Base-by-base conservation (phyloP, 441 rosid species). In the Syzygium malaccense region DNA sequence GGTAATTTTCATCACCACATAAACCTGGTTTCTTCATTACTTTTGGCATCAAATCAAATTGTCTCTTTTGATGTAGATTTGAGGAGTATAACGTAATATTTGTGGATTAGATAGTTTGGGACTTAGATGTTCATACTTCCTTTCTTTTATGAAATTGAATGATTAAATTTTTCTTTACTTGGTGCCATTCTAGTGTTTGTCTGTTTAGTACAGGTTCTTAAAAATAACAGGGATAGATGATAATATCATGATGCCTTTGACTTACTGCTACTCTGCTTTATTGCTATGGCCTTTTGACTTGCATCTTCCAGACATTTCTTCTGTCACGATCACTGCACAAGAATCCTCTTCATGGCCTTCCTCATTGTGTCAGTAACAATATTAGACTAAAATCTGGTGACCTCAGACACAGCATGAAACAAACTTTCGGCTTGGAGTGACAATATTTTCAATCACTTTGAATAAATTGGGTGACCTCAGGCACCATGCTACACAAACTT, bases 1-100 rank as follows among this genome's bases (percentile, higher is more conserved):
- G 97, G 99, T 96, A 93, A 88, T 86, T 32, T 49, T 89, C 32
- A 17, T 18, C 9, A 26, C n/a, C n/a, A 41, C 18, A 37, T 6
- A 51, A 41, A 23, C 83, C 79, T 85, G 66, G 56, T 78, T 87
- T 88, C 86, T 86, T 83, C 87, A 41, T 85, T 55, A 32, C 12
- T 32, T 26, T 51, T 45, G 86, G 64, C 48, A 23, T 87, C 88
- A 55, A 84, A 71, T 37, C 32, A 60, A 51, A 23, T 49, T 12
- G 51, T 23, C 9, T 23, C n/a, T 3, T 55, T 14, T 4, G 54
- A 32, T 62, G n/a, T 75, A 75, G 83, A 41, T 75, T 75, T 41
- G 49, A 75, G 83, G 51, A 75, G 28, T 75, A 41, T 23, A 37
- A 75, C 9, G 23, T 41, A 37, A 75, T 37, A 25, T 75, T 75